phyloP scores from a whole-genome alignment of 1,284 basidiomycete species.

The Bjerkandera adusta region DNA sequence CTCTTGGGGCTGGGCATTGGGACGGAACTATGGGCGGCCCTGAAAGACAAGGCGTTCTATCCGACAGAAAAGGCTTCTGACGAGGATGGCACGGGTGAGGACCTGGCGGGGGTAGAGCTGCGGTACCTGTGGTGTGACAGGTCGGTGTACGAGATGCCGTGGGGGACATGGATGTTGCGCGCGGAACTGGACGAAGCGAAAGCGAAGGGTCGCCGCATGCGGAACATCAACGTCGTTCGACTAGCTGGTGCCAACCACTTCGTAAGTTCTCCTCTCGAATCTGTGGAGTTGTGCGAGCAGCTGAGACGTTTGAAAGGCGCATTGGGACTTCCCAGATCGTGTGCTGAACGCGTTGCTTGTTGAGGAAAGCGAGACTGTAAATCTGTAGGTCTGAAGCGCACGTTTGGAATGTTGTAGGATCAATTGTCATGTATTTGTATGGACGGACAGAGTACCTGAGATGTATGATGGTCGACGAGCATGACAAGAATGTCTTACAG shows the following conservation, averaged over 20 bases:
- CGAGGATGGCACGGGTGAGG: not conserved
- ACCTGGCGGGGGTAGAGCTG: slow-evolving; percentile 16
- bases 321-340: slow-evolving; percentile 21
- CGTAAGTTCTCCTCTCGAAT: slow-evolving; percentile 13
- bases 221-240: slow-evolving; percentile 17
- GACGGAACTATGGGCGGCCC: slow-evolving; percentile 13
- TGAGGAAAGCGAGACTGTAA: not conserved
- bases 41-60: slow-evolving; percentile 16
- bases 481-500: too few species aligned
- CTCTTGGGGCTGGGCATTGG: slow-evolving; percentile 15
- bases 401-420: too few species aligned
- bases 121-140: slow-evolving; percentile 23
- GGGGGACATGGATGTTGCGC: slow-evolving; percentile 16
- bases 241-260: slow-evolving; percentile 25
- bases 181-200: slow-evolving; percentile 17
- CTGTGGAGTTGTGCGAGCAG: not conserved
- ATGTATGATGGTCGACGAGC: too few species aligned
- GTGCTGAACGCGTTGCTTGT: slow-evolving; percentile 8
- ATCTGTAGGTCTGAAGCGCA: too few species aligned
- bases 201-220: slow-evolving; percentile 9
- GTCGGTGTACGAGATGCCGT: slow-evolving; percentile 21
- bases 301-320: slow-evolving; percentile 7
- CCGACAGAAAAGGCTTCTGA: not conserved
- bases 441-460: too few species aligned
- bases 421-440: too few species aligned